Conservation (phyloP, 2,329 filamentous ascomycete species). For the Calonectria pteridis region DNA sequence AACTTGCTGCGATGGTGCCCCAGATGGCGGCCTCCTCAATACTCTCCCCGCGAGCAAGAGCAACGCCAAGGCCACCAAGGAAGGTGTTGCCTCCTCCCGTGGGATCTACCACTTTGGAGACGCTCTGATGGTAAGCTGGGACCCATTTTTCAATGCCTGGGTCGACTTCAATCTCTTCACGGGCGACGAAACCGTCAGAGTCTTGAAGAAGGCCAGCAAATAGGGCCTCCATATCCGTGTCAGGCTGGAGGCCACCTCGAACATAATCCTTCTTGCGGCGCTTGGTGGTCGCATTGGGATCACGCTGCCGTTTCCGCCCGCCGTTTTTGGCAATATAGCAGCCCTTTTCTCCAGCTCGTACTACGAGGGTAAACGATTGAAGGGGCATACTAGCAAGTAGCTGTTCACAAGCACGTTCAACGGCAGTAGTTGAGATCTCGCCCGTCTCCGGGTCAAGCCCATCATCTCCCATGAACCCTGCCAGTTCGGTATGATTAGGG, state of each 20-base stretch:
- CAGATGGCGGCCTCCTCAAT: conserved; percentile 80
- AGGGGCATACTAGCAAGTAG: conserved; percentile 74
- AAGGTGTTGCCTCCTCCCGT: conserved; percentile 96
- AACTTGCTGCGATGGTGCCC: conserved; percentile 87
- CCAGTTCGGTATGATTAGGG: conserved; percentile 93
- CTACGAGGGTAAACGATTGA: conserved; percentile 74
- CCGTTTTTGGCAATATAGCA: conserved; percentile 74
- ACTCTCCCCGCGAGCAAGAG: conserved; percentile 68
- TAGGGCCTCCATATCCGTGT: conserved; percentile 73
- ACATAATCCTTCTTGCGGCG: conserved; percentile 59
- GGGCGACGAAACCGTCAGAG: conserved; percentile 63
- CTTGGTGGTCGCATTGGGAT: conserved; percentile 43
- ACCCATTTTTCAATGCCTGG: conserved; percentile 80
- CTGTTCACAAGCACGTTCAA: conserved; percentile 73
- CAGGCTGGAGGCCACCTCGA: conserved; percentile 66
- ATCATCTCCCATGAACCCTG: conserved; percentile 79
- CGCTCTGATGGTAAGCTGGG: conserved; percentile 76
- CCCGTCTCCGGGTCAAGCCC: conserved; percentile 68
- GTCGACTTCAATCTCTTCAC: conserved; percentile 72
- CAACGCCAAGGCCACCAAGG: conserved; percentile 71
- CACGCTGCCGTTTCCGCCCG: conserved; percentile 59
- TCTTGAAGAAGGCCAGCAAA: conserved; percentile 71
- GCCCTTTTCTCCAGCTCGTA: conserved; percentile 79
- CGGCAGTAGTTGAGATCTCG: conserved; percentile 62
- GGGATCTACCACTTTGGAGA: conserved; percentile 80